Percentiles rank a stretch among this genome's conserved stretches.
Evolutionary conservation across 176 grass and related monocot genomes (phyloP).

Genomic region (Eragrostis curvula): DNA sequence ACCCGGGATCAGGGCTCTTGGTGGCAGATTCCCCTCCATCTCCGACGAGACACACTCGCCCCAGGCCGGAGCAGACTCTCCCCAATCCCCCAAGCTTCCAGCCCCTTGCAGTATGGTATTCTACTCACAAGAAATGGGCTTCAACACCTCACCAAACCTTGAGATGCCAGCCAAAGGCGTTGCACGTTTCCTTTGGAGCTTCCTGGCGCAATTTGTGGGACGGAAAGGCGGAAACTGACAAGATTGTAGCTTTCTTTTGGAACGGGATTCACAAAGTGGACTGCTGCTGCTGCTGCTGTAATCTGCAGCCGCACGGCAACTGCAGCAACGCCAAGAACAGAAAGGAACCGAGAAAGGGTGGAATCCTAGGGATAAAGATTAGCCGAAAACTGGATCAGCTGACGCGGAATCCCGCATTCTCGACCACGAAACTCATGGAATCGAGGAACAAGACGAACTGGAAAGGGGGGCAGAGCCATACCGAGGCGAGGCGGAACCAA

Average conservation of each 20-base stretch:
- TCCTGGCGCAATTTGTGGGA: not conserved
- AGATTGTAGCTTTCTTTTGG: slow-evolving; percentile 11
- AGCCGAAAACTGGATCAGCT: slow-evolving; percentile 23
- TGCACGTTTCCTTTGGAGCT: not conserved
- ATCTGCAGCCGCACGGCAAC: slow-evolving; percentile 9
- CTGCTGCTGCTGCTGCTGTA: not conserved
- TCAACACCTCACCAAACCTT: not conserved
- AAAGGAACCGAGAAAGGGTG: not conserved
- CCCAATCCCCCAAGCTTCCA: not conserved
- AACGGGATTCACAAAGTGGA: not conserved
- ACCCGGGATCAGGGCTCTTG: slow-evolving; percentile 38
- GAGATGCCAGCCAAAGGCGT: not conserved
- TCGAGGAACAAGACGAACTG: slow-evolving; percentile 5
- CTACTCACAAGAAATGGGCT: slow-evolving; percentile 17
- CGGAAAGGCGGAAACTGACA: not conserved
- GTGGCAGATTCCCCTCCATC: slow-evolving; percentile 57
- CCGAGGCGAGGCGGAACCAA: not conserved
- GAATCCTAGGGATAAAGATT: not conserved
- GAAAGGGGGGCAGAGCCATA: not conserved
- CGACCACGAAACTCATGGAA: not conserved
- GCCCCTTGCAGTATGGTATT: not conserved
- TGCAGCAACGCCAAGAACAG: slow-evolving; percentile 7
- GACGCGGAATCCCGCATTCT: slow-evolving; percentile 13
- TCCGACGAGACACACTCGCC: slow-evolving; percentile 1
- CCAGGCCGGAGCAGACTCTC: not conserved